Conservation (phyloP, 2,329 filamentous ascomycete species). For the Diaporthe capsici region DNA sequence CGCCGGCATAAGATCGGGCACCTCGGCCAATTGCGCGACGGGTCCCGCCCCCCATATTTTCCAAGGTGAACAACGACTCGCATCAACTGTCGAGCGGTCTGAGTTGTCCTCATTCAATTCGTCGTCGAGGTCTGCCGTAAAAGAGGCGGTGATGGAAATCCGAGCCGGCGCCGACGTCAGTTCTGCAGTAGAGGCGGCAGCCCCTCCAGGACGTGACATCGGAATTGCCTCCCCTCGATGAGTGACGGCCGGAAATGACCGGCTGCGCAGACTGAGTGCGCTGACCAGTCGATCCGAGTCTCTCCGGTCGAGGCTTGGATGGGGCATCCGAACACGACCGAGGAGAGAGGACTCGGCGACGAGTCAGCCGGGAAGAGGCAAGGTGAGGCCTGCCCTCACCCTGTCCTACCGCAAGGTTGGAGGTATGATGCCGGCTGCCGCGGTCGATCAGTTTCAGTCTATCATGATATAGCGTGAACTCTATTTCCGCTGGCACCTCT, state of each 20-base stretch:
- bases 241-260: conserved; percentile 21
- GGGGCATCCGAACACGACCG: conserved; percentile 22
- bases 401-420: conserved; percentile 7
- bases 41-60: background rate
- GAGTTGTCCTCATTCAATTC: conserved; percentile 23
- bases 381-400: conserved; percentile 33
- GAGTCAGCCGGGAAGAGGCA: conserved; percentile 33
- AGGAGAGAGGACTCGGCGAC: conserved; percentile 1
- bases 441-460: conserved; percentile 32
- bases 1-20: conserved; percentile 11
- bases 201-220: conserved; percentile 24
- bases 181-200: conserved; percentile 16
- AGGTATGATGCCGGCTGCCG: conserved; percentile 30
- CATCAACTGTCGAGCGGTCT: conserved; percentile 15
- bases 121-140: background rate
- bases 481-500: conserved; percentile 28
- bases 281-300: conserved; percentile 9
- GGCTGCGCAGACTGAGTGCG: background rate
- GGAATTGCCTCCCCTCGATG: background rate
- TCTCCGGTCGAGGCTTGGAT: conserved; percentile 11
- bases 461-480: conserved; percentile 33
- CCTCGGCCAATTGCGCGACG: conserved; percentile 9
- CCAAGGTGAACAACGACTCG: conserved; percentile 24
- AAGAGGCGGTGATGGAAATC: conserved; percentile 27
- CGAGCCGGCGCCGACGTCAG: conserved; percentile 16